Conservation (phyloP, 768 basidiomycete genomes). For the Lentinus tigrinus region DNA sequence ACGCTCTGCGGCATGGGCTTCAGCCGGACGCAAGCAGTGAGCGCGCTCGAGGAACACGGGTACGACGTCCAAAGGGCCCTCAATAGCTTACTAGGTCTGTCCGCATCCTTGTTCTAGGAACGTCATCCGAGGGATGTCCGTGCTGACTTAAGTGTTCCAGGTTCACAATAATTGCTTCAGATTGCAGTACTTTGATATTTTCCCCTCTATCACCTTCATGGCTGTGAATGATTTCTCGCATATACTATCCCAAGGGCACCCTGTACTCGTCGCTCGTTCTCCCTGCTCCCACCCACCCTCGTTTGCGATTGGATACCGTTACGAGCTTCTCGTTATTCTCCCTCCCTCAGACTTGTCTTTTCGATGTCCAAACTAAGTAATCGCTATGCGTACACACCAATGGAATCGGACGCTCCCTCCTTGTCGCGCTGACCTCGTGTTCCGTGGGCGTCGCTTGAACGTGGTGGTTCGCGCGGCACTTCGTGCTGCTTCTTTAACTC, state of each 20-base stretch:
- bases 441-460: neutral
- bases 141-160: conserved; percentile 11
- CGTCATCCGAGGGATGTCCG: neutral
- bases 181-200: neutral
- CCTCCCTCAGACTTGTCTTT: conserved; percentile 1
- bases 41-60: conserved; percentile 78
- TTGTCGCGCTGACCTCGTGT: neutral
- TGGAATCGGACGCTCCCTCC: neutral
- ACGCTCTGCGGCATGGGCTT: conserved; percentile 91
- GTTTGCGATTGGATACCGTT: conserved; percentile 15
- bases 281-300: conserved; percentile 16
- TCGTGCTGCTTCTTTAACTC: neutral
- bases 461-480: neutral
- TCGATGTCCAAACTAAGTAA: conserved; percentile 12
- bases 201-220: conserved; percentile 1
- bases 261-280: conserved; percentile 17
- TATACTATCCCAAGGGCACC: conserved; percentile 15
- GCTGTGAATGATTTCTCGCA: conserved; percentile 13
- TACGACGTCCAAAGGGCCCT: conserved; percentile 81
- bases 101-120: neutral
- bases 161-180: conserved; percentile 24
- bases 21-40: conserved; percentile 74
- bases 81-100: conserved; percentile 62
- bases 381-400: conserved; percentile 4
- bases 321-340: conserved; percentile 8